These are phyloP conservation scores for Quercus gilva DNA, from an alignment of 306 rosid species.

Conservation along the genomic window DNA sequence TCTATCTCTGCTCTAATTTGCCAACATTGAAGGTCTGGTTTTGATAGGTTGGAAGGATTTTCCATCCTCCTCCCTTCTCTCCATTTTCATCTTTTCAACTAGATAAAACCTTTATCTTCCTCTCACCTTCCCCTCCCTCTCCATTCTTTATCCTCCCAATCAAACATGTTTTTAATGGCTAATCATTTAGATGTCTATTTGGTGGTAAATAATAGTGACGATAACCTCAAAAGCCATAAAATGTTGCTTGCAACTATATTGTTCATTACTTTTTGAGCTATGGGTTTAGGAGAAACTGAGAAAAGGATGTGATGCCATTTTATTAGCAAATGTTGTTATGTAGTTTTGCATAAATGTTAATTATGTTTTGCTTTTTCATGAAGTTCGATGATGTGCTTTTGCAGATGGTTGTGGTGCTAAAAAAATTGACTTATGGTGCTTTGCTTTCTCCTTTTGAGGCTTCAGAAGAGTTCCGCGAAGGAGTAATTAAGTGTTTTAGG, in stretches of 20 bases:
- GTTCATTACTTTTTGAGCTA: background rate
- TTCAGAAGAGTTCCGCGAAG: conserved; percentile 97
- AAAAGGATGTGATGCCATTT: background rate
- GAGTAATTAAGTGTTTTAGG: conserved; percentile 75
- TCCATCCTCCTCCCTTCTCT: background rate
- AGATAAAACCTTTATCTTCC: background rate
- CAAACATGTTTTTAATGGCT: background rate
- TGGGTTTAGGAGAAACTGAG: background rate
- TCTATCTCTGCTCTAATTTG: background rate
- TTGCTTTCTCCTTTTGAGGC: conserved; percentile 83
- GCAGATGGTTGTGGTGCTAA: conserved; percentile 92
- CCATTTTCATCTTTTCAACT: background rate
- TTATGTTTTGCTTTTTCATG: background rate
- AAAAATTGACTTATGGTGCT: conserved; percentile 90
- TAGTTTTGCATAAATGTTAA: background rate
- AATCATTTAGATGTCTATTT: background rate
- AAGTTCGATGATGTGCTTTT: conserved; percentile 29
- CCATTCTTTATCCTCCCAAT: background rate
- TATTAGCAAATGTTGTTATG: background rate
- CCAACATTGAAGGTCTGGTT: background rate
- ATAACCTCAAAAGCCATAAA: background rate
- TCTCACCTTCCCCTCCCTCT: background rate
- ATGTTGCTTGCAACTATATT: background rate
- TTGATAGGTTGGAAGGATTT: background rate
- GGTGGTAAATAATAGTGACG: background rate